Evolutionary conservation across 31 red algal species (phyloP).

Genomic region (Porphyra umbilicalis): DNA sequence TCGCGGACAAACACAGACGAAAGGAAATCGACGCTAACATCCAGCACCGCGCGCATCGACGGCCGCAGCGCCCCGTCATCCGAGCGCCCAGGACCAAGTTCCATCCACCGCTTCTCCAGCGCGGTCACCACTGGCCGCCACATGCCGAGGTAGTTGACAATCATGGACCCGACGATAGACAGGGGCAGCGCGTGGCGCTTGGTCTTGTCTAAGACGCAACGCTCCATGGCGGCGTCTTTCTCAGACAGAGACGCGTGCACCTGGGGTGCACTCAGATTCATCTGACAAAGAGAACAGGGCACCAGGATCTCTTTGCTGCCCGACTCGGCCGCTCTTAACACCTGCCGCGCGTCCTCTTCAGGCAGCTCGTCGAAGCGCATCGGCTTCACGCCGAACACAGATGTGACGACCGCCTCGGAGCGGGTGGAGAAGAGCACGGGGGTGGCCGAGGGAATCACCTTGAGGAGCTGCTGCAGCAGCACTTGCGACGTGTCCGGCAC

Average conservation of each 20-base stretch:
- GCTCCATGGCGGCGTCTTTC: background rate
- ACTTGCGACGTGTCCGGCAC: background rate
- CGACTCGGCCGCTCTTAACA: background rate
- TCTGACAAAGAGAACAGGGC: too few relatives aligned
- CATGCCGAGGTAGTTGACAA: background rate
- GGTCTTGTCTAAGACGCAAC: background rate
- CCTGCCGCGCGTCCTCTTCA: background rate
- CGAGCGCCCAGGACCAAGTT: background rate
- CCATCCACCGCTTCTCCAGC: background rate
- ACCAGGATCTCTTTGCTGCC: background rate
- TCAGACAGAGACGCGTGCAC: background rate
- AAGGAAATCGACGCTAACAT: background rate
- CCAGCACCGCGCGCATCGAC: background rate
- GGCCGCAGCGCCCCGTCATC: background rate
- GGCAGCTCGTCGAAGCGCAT: background rate
- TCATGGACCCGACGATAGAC: background rate
- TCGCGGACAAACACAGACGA: too few relatives aligned
- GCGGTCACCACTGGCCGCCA: background rate
- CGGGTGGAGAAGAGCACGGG: background rate
- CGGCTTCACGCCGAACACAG: background rate
- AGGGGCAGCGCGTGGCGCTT: background rate
- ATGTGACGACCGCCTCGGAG: background rate
- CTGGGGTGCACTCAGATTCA: too few relatives aligned
- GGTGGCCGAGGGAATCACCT: background rate
- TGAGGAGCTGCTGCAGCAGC: background rate